Percentiles rank a stretch among this genome's conserved stretches.
These are phyloP conservation scores for Dactylellina sp. DNA, from an alignment of 2,329 filamentous ascomycete genomes.

Conservation along the genomic window DNA sequence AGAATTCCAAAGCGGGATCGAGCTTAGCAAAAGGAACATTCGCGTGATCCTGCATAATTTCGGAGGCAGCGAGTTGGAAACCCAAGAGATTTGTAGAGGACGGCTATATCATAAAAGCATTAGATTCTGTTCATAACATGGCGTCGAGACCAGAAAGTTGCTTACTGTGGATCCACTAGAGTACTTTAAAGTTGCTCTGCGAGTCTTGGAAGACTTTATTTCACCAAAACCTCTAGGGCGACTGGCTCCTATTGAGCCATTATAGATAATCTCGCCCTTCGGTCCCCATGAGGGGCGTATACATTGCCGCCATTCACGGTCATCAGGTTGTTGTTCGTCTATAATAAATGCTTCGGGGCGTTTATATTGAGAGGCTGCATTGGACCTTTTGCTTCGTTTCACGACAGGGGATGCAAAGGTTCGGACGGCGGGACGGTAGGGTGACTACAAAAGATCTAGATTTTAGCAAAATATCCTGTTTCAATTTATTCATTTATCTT, in stretches of 20 bases:
- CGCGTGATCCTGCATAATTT: conserved; percentile 62
- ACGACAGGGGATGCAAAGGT: conserved; percentile 50
- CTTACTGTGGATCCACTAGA: conserved; percentile 33
- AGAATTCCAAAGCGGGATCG: conserved; percentile 36
- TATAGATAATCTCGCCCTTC: conserved; percentile 34
- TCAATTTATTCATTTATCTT: conserved; percentile 52
- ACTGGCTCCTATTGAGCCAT: conserved; percentile 36
- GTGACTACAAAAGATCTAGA: conserved; percentile 46
- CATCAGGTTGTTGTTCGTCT: conserved; percentile 40
- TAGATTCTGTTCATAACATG: not conserved
- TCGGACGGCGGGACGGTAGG: conserved; percentile 52
- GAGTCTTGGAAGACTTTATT: conserved; percentile 46
- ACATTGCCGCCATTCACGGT: conserved; percentile 49
- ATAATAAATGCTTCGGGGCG: conserved; percentile 41
- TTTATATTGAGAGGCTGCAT: conserved; percentile 24
- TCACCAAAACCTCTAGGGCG: conserved; percentile 41
- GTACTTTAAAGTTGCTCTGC: conserved; percentile 42
- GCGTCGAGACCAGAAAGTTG: not conserved
- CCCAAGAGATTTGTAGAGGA: conserved; percentile 31
- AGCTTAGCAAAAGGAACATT: conserved; percentile 65
- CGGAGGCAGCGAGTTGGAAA: conserved; percentile 61
- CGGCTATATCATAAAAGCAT: conserved; percentile 15
- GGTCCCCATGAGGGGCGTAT: conserved; percentile 51
- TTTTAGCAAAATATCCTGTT: conserved; percentile 56
- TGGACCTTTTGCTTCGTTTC: conserved; percentile 44